Base-by-base conservation (phyloP, 768 basidiomycete species). In the Dictyophora rubrovolvata region DNA sequence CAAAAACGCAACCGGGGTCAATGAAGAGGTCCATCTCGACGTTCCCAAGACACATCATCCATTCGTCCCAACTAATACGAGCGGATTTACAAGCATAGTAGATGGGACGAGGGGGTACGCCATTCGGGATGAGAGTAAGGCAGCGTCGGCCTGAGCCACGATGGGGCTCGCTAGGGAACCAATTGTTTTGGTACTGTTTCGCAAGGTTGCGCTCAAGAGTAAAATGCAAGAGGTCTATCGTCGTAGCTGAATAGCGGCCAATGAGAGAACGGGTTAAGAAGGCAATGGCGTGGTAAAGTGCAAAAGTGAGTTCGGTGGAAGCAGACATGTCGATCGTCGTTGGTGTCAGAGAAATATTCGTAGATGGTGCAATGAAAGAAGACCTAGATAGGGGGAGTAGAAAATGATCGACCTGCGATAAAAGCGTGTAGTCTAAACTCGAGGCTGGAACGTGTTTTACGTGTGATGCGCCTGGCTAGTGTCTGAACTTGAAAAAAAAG, bases 21-120 rank as follows among this genome's bases (percentile, higher is more conserved):
- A 89, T 79, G 70, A 87, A 85, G 61, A 91, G 78, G 70, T 90
- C 88, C 67, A 90, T 84, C 71, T 86, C 85, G 59, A 74, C 71
- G 63, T 80, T 77, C 11, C 88, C 87, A 50, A 90, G 79, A 60
- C 79, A 74, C 50, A 76, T 64, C 56, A 89, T 86, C 89, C 89
- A 91, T 68, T 87, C 82, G 60, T 83, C 83, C 89, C 89, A 91
- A 65, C 87, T 84, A 34, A 90, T 77, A 60, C 81, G 81, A 42
- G 85, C 75, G 21, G 82, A 75, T 56, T 83, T 73, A 70, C 88
- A 89, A 14, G 87, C 84, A 56, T 80, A 72, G 72, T 88, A 83
- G 65, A 90, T 75, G 64, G 81, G 74, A 46, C 84, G 82, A 48
- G 89, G 87, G 21, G 89, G 89, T 1, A 83, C 77, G 65, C 81